Evolutionary conservation across 352 stramenopile species (phyloP), one percentile per base, ranked within the genome.

Genomic region (Phytophthora capsici): DNA sequence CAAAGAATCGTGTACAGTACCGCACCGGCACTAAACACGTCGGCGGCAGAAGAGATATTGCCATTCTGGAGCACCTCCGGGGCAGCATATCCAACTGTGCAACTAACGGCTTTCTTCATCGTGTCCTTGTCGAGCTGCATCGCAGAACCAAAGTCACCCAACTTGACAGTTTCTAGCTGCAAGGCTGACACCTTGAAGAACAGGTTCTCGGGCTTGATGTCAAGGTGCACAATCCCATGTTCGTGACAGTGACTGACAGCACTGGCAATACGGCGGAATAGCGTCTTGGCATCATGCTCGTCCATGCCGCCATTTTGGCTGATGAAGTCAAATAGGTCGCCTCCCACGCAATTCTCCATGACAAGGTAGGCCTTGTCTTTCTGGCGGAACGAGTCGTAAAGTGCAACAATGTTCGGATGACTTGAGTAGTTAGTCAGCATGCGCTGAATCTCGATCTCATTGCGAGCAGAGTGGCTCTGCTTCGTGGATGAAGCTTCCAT

Each of bases 151-250:
- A 94, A 94, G 71, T 94, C 86, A 6, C 75, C 78, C 3, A 94
- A 57, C 53, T 90, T 90, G 38, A 91, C 74, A 0, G 74, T 80
- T 37, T 86, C 73, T 3, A 78, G 44, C 37, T 89, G 70, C 26
- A 70, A 45, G 16, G 75, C 48, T 20, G 73, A 84, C 16, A 71
- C 62, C 57, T 84, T 87, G 46, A 94, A 92, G 45, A 93, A 80
- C 13, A 94, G 44, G 48, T 94, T 94, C 53, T 90, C 81, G 2
- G 86, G 86, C 66, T 94, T 94, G 47, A 94, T 85, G 41, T 93
- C 86, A 54, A 94, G 45, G 25, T 94, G 86, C 6, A 93, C 71
- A 17, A 94, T 65, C 16, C 68, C 76, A 12, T 87, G 75, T 13
- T 80, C 71, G 48, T 94, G 86, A 19, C 88, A 67, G 55, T 82